phyloP scores from a whole-genome alignment of 163 green algal genomes.

The Chlorella variabilis region DNA sequence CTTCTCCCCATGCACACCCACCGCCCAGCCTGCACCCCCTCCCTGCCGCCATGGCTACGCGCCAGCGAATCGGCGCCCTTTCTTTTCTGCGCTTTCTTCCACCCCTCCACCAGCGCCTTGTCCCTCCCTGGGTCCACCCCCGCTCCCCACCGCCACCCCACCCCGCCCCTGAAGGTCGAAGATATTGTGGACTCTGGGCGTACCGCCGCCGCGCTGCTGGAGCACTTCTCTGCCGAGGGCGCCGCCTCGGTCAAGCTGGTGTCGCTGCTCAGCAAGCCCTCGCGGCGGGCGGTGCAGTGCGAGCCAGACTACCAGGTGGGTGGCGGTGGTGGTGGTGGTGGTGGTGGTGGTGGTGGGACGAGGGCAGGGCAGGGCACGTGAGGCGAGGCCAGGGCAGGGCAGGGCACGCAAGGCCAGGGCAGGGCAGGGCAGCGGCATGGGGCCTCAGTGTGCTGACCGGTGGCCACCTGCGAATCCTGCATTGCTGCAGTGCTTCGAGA shows the following conservation, averaged over 20 bases:
- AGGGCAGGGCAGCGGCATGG: no score
- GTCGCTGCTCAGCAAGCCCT: conserved; percentile 38
- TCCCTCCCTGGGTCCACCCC: not conserved
- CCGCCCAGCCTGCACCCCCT: not conserved
- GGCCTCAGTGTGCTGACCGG: no score
- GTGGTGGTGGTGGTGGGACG: no score
- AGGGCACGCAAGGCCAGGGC: no score
- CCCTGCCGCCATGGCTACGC: no score
- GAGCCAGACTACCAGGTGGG: conserved; percentile 67
- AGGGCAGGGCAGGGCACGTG: no score
- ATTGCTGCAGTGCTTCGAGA: no score
- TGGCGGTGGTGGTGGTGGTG: no score
- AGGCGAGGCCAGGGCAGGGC: no score
- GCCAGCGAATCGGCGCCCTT: not conserved
- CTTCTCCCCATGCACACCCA: not conserved
- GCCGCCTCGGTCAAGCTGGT: conserved; percentile 65
- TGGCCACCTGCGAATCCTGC: no score
- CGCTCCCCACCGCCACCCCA: not conserved
- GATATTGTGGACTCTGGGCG: conserved; percentile 87
- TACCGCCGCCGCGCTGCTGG: conserved; percentile 46
- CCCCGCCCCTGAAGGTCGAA: conserved; percentile 68
- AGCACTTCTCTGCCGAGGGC: conserved; percentile 45
- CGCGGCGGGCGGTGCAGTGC: conserved; percentile 53
- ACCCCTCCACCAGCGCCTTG: no score
- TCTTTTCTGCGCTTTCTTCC: not conserved